Base-by-base conservation (phyloP, 73 alveolate species). In the Stentor roeselii region DNA sequence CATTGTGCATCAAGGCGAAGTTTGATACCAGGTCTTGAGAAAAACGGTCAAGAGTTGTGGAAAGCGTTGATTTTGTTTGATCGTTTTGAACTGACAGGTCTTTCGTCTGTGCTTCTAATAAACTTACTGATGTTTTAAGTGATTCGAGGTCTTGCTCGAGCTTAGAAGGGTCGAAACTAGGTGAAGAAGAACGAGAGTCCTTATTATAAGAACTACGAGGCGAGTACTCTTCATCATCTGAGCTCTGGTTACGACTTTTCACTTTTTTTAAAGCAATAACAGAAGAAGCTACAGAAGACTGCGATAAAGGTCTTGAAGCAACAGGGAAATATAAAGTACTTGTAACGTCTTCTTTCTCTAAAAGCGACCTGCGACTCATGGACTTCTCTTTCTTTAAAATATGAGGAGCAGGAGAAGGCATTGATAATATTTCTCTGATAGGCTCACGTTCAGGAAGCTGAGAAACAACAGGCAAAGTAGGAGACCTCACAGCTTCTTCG, bases 401-500 rank as follows among this genome's bases (percentile, higher is more conserved):
- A 11, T 11, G 6, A 11, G 21, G 21, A 50, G 6, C 67, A 50
- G 6, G 30, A 50, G 21, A 6, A 11, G 6, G 6, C 21, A 50
- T 11, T 11, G 67, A 50, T 50, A 50, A 11, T 11, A 50, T 21
- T 50, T 50, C 67, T 50, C 67, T 50, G 21, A 50, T 50, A 11
- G 67, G 67, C 67, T 50, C 67, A 11, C 21, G 6, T 50, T 50
- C 67, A 50, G 67, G 67, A n/a, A n/a, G n/a, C n/a, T n/a, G n/a
- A n/a, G n/a, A n/a, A 6, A 6, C 6, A 6, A 50, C 21, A 6
- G 67, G 67, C 67, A 21, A 11, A 50, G 67, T 50, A 11, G 67
- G 67, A n/a, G n/a, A n/a, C n/a, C n/a, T n/a, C n/a, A n/a, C n/a
- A n/a, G n/a, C n/a, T n/a, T n/a, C n/a, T n/a, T n/a, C n/a, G n/a